Evolutionary conservation across 169 alveolate species (phyloP), one percentile per base, ranked within the genome.

Genomic region (Cryptosporidium tyzzeri): DNA sequence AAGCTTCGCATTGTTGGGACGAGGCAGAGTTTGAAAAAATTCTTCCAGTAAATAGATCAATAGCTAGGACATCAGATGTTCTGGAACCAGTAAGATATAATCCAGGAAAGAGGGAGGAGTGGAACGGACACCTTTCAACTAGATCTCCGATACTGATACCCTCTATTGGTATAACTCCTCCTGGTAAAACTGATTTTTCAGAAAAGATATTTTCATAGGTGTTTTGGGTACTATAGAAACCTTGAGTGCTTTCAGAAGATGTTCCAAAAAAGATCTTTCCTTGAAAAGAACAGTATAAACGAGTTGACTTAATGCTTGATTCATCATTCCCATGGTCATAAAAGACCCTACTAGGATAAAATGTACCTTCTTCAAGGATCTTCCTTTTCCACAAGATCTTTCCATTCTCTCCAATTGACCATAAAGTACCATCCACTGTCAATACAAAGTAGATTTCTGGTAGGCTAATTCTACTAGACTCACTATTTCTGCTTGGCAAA

Each of bases 261-360:
- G 65, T 37, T 1, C 75, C 44, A 29, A 59, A 80, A n/a, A 80
- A 80, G 1, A 80, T 80, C 14, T 48, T 80, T 1, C 89, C 89
- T 80, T 80, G 89, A 80, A 80, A 80, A 18, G 89, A 80, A 65
- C 80, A 62, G 48, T 80, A 80, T 29, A 80, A 35, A 6, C 89
- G 55, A 18, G 51, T 41, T 0, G 31, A 18, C 5, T 53, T 16
- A 10, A 44, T 3, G 4, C 18, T 29, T 18, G 70, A n/a, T 3
- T 73, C 71, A 4, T 26, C 35, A 6, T 10, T 65, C 2, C 37
- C 44, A 8, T 71, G 21, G 31, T 26, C 53, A 29, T n/a, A 10
- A n/a, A 51, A 45, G 18, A 71, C 53, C 26, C 26, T 18, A 12
- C 29, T 80, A 14, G 89, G 89, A 23, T 80, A 41, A 62, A 80